These are phyloP conservation scores for Xylariaceae sp. DNA, from an alignment of 2,329 filamentous ascomycete genomes.

Conservation along the genomic window DNA sequence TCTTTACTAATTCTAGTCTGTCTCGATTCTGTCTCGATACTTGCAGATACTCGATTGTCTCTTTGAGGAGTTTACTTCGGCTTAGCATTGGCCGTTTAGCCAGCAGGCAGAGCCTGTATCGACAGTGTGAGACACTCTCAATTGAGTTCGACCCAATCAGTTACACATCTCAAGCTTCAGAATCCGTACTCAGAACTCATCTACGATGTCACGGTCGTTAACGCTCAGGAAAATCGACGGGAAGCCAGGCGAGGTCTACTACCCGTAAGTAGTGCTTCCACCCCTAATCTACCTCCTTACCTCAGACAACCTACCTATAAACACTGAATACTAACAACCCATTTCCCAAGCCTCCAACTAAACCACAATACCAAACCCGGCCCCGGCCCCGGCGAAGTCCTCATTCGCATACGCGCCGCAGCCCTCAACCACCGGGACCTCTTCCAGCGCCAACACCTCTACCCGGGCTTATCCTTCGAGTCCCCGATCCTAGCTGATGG, in stretches of 20 bases:
- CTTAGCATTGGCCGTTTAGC: too few relatives aligned
- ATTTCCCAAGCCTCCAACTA: constrained; percentile 48
- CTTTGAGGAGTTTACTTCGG: too few relatives aligned
- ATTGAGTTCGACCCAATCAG: not conserved
- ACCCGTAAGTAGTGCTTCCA: constrained; percentile 52
- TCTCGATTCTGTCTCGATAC: too few relatives aligned
- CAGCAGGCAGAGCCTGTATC: not conserved
- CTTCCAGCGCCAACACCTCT: constrained; percentile 88
- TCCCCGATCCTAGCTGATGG: constrained; percentile 80
- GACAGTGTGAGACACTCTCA: not conserved
- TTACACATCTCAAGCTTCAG: too few relatives aligned
- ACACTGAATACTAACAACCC: not conserved
- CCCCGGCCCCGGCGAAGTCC: constrained; percentile 63
- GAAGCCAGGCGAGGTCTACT: constrained; percentile 86
- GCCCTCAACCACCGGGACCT: constrained; percentile 94
- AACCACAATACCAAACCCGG: constrained; percentile 59
- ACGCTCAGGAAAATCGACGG: constrained; percentile 68
- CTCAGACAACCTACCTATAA: not conserved
- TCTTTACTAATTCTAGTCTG: too few relatives aligned
- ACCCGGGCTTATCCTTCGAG: constrained; percentile 78
- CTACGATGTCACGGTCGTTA: constrained; percentile 51
- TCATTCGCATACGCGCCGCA: constrained; percentile 72
- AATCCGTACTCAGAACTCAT: not conserved
- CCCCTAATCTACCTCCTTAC: not conserved
- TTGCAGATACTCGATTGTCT: too few relatives aligned